Conservation (phyloP, 1,284 basidiomycete genomes). For the Vanrija sp. region DNA sequence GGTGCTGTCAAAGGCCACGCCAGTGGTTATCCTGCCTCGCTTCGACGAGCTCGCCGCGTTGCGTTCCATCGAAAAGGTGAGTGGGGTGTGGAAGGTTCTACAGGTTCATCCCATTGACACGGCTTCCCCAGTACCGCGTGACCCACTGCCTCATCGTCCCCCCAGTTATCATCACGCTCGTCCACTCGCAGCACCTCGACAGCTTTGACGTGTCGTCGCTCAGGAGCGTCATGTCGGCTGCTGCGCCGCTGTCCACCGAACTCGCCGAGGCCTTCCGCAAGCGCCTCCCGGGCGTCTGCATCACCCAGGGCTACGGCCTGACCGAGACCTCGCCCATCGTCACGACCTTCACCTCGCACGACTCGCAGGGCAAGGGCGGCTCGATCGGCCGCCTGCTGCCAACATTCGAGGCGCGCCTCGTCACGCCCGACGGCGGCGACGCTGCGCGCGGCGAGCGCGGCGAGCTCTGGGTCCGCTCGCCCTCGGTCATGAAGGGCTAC, state of each 20-base stretch:
- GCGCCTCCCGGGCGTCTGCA: conserved; percentile 18
- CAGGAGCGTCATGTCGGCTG: conserved; percentile 64
- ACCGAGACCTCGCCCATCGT: conserved; percentile 52
- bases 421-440: conserved; percentile 47
- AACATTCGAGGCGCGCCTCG: conserved; percentile 70
- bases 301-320: conserved; percentile 49
- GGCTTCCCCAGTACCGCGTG: conserved; percentile 59
- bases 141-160: conserved; percentile 70
- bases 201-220: conserved; percentile 67
- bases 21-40: conserved; percentile 63
- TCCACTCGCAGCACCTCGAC: conserved; percentile 56
- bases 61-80: conserved; percentile 61
- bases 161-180: conserved; percentile 64
- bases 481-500: conserved; percentile 71
- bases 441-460: conserved; percentile 61
- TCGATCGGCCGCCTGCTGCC: conserved; percentile 69
- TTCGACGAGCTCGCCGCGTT: conserved; percentile 61
- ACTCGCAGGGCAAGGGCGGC: conserved; percentile 51
- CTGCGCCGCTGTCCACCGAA: conserved; percentile 66
- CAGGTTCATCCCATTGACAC: too few species aligned
- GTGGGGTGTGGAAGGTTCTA: neutral
- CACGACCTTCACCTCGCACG: conserved; percentile 25
- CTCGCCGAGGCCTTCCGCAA: conserved; percentile 31
- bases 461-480: conserved; percentile 75
- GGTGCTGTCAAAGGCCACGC: conserved; percentile 58